Base-by-base conservation (phyloP, 495 filamentous ascomycete species). In the Daldinia decipiens region DNA sequence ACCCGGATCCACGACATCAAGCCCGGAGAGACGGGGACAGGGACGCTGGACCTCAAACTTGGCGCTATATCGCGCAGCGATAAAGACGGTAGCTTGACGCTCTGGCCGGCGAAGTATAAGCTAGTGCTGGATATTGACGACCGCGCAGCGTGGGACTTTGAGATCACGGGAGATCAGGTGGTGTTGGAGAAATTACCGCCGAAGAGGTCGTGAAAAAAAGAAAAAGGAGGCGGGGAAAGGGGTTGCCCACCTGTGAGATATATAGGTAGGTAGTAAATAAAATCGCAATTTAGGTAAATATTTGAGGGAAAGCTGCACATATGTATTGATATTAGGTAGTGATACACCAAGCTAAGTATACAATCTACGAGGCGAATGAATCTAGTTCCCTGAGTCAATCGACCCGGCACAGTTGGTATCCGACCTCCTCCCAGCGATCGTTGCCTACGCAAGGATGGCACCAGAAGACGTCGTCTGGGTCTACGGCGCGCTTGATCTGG, bases 31-130 rank as follows among this genome's bases (percentile, higher is more conserved):
- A 80, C 78, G 0, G 68, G 71, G 24, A 82, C 68, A 0, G 78
- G 82, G 29, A 79, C 59, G 1, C 74, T 91, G 24, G 83, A 84
- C 9, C 58, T 90, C 12, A 84, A 82, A 11, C 73, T 89, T 5
- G 88, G 86, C 17, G 82, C 79, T 36, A 70, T 90, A 17, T 81
- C 85, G 3, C 79, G 89, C 3, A 82, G 83, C 1, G 84, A 90
- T 64, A 79, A 80, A 15, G 72, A 74, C 9, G 88, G 89, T 0
- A 81, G 84, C 68, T 78, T 80, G 58, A 79, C 87, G 15, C 65
- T 91, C n/a, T 90, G 87, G 73, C 88, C 89, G 0, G 89, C 85
- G 1, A 79, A 79, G 6, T 91, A 91, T 71, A 82, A 79, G 24
- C 31, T 91, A 64, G 80, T 84, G 27, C 65, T 91, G 59, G 88